Evolutionary conservation across 2,329 filamentous ascomycete species (phyloP).

Genomic region (Cytospora piceicola): DNA sequence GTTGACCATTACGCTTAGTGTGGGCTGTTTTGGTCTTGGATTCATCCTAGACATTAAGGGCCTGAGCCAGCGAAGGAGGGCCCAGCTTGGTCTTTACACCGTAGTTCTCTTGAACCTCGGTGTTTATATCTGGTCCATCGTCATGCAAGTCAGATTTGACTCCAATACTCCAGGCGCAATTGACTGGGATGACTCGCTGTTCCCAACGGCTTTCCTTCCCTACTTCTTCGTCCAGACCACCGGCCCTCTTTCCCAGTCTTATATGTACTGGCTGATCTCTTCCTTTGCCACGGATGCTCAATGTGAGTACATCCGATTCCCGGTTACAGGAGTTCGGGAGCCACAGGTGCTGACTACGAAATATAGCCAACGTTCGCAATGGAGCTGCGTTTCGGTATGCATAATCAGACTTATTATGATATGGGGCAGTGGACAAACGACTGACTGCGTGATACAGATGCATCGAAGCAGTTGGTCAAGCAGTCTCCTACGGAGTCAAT

Average conservation of each 20-base stretch:
- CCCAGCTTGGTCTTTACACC: constrained; percentile 49
- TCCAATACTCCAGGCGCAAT: constrained; percentile 45
- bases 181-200: constrained; percentile 50
- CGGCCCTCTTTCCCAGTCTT: constrained; percentile 47
- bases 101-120: constrained; percentile 51
- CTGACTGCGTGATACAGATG: constrained; percentile 34
- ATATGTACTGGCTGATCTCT: constrained; percentile 50
- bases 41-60: constrained; percentile 48
- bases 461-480: constrained; percentile 46
- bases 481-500: constrained; percentile 47
- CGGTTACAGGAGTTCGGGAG: constrained; percentile 42
- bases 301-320: constrained; percentile 33
- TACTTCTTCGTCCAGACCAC: constrained; percentile 52
- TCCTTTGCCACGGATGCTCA: constrained; percentile 48
- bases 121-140: constrained; percentile 55
- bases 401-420: neutral
- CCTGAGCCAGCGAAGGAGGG: constrained; percentile 48
- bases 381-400: constrained; percentile 42
- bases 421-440: neutral
- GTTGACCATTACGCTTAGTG: constrained; percentile 31
- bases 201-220: constrained; percentile 48
- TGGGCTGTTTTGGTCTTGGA: constrained; percentile 53
- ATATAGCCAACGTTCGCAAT: constrained; percentile 45
- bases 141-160: constrained; percentile 50
- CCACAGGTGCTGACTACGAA: constrained; percentile 10